Conservation (phyloP, 164 flowering plant species). For the Annona cherimola region DNA sequence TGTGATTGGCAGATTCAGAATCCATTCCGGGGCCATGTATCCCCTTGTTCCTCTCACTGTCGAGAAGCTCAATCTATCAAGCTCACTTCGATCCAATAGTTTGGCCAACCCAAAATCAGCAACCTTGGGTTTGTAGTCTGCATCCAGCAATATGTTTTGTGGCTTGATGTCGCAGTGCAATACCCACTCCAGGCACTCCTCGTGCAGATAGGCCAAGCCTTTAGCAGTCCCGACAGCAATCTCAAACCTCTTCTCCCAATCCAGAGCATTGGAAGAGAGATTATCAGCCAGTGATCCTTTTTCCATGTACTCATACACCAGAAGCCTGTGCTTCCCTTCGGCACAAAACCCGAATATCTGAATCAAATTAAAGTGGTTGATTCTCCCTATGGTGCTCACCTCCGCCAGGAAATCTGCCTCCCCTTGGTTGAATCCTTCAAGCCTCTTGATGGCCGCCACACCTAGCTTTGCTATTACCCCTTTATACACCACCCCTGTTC, state of each 20-base stretch:
- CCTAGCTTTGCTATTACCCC: constrained; percentile 14
- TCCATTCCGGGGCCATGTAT: constrained; percentile 49
- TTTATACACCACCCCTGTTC: constrained; percentile 26
- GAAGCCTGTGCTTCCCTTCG: constrained; percentile 19
- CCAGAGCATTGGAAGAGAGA: constrained; percentile 12
- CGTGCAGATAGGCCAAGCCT: constrained; percentile 34
- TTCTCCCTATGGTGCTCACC: constrained; percentile 24
- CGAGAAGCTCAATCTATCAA: constrained; percentile 18
- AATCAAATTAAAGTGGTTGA: constrained; percentile 33
- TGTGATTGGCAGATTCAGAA: constrained; percentile 25
- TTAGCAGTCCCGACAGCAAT: constrained; percentile 32
- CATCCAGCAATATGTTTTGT: constrained; percentile 29
- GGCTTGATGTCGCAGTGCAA: constrained; percentile 39
- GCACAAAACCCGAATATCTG: constrained; percentile 33
- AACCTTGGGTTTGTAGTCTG: constrained; percentile 25
- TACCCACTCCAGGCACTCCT: constrained; percentile 41
- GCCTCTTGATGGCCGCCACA: constrained; percentile 24
- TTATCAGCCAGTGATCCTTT: constrained; percentile 26
- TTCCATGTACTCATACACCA: constrained; percentile 36
- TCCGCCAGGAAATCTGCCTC: constrained; percentile 31
- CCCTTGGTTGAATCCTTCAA: constrained; percentile 14
- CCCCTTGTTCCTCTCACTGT: constrained; percentile 38
- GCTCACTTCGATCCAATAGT: constrained; percentile 8
- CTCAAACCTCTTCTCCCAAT: constrained; percentile 17
- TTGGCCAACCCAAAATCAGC: constrained; percentile 41